phyloP scores from a whole-genome alignment of 257 asterid species.

The Jasminum sambac region DNA sequence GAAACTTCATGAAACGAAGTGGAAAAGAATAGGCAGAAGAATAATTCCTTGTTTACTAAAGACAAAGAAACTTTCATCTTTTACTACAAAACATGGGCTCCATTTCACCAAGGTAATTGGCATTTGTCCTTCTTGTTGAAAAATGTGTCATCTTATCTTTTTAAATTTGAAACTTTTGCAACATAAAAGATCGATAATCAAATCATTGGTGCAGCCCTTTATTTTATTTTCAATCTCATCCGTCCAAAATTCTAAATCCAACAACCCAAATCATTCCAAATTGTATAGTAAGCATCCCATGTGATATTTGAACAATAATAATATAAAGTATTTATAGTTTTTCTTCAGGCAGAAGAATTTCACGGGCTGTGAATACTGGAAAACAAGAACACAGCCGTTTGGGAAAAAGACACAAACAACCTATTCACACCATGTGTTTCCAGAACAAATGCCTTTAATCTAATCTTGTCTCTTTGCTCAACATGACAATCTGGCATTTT shows the following conservation, averaged over 20 bases:
- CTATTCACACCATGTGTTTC: slow-evolving; percentile 60
- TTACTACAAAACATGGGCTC: neutral
- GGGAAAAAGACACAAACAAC: slow-evolving; percentile 54
- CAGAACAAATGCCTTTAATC: slow-evolving; percentile 36
- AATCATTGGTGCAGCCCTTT: neutral
- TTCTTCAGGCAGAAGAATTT: slow-evolving; percentile 35
- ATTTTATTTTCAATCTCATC: neutral
- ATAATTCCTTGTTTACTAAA: no score
- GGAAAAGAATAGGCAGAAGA: no score
- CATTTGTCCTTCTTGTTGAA: slow-evolving; percentile 23
- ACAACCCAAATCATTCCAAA: slow-evolving; percentile 22
- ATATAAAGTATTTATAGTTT: slow-evolving; percentile 6
- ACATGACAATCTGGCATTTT: slow-evolving; percentile 50
- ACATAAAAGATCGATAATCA: neutral
- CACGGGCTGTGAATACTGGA: slow-evolving; percentile 39
- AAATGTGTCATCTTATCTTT: slow-evolving; percentile 5
- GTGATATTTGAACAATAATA: slow-evolving; percentile 4
- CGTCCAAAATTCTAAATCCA: slow-evolving; percentile 12
- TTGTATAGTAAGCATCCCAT: slow-evolving; percentile 14
- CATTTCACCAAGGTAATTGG: neutral
- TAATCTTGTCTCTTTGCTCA: slow-evolving; percentile 56
- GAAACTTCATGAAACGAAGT: no score
- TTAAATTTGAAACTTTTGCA: neutral
- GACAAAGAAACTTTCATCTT: neutral
- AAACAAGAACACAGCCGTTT: slow-evolving; percentile 49